Percentiles rank a stretch among this genome's conserved stretches.
These are phyloP conservation scores for Calonectria multiphialidica DNA, from an alignment of 2,329 filamentous ascomycete species.

Conservation along the genomic window DNA sequence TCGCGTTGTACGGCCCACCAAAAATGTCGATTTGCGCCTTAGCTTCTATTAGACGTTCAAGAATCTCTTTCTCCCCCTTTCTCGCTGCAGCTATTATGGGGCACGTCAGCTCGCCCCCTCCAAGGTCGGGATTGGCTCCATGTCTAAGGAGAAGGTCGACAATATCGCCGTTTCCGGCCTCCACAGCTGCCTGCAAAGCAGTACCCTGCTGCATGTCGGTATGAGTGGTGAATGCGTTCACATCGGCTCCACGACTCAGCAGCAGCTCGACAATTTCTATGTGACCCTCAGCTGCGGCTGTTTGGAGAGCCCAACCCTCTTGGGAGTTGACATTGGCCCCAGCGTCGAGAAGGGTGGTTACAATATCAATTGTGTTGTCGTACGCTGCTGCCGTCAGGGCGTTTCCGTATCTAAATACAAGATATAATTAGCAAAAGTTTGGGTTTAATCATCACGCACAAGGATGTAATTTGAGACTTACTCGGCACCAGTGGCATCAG, in stretches of 20 bases:
- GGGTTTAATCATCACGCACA: too few relatives aligned
- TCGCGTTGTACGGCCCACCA: slow-evolving; percentile 48
- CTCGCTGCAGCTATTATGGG: slow-evolving; percentile 53
- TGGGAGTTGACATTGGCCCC: slow-evolving; percentile 50
- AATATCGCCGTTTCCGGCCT: slow-evolving; percentile 49
- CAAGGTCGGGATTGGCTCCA: slow-evolving; percentile 52
- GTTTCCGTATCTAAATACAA: slow-evolving; percentile 32
- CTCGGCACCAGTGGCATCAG: neutral
- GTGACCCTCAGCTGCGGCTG: slow-evolving; percentile 51
- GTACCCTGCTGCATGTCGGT: slow-evolving; percentile 48
- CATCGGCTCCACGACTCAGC: slow-evolving; percentile 49
- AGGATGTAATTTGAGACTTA: neutral
- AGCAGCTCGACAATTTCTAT: slow-evolving; percentile 50
- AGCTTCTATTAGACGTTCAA: slow-evolving; percentile 49
- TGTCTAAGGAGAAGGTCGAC: slow-evolving; percentile 52
- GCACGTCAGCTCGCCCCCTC: slow-evolving; percentile 47
- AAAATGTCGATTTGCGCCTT: slow-evolving; percentile 52
- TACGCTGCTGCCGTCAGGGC: slow-evolving; percentile 52
- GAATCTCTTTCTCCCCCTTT: slow-evolving; percentile 49
- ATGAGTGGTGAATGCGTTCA: slow-evolving; percentile 46
- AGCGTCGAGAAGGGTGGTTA: slow-evolving; percentile 48
- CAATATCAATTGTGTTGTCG: slow-evolving; percentile 47
- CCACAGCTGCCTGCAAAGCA: slow-evolving; percentile 55
- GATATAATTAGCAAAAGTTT: neutral
- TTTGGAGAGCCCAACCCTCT: slow-evolving; percentile 53